Percentiles rank a stretch among this genome's conserved stretches.
phyloP scores from a whole-genome alignment of 176 grass and related monocot genomes.

The Rhynchospora pubera region DNA sequence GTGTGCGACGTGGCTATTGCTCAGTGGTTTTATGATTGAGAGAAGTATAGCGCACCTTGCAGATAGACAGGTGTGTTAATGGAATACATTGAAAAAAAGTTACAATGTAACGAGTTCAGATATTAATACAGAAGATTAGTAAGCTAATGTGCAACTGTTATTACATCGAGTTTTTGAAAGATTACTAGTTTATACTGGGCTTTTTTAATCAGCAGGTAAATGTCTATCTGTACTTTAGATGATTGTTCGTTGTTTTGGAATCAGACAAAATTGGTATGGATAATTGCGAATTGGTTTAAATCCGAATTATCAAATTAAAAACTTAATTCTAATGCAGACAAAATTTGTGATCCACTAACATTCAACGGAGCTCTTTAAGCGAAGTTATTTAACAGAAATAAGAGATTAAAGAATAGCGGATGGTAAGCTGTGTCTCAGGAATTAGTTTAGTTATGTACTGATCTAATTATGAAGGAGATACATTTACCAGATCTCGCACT shows the following conservation, averaged over 20 bases:
- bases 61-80: neutral
- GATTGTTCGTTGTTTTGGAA: neutral
- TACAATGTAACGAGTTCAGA: no score
- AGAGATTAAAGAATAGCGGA: neutral
- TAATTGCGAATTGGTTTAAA: neutral
- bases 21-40: neutral
- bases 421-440: neutral
- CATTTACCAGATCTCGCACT: neutral
- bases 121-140: no score
- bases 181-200: no score
- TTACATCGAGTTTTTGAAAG: no score
- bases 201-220: no score
- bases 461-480: neutral
- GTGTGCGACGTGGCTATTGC: neutral
- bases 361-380: neutral
- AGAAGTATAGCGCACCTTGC: neutral
- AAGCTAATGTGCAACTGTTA: no score
- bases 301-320: neutral
- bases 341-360: neutral
- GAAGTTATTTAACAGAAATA: neutral
- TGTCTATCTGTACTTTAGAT: neutral
- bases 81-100: neutral
- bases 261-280: neutral
- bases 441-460: neutral
- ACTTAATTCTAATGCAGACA: neutral